These are phyloP conservation scores for Cladosporium cucumerinum DNA, from an alignment of 2,329 filamentous ascomycete genomes.

Conservation along the genomic window DNA sequence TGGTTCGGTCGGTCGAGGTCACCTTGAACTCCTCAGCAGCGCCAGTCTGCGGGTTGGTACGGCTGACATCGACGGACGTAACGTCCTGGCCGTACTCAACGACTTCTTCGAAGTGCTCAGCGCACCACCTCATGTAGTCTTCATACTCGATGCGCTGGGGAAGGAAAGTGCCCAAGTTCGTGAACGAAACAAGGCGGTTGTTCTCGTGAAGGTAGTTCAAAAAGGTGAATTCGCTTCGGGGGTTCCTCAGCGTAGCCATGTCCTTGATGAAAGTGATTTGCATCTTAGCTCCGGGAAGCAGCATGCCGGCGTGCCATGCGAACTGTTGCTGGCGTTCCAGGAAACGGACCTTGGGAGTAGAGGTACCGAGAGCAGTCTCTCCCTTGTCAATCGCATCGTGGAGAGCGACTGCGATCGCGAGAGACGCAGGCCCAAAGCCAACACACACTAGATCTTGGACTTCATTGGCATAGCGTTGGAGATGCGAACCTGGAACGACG, in stretches of 20 bases:
- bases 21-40: conserved; percentile 66
- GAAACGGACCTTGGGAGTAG: conserved; percentile 72
- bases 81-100: conserved; percentile 79
- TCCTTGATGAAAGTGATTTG: conserved; percentile 98
- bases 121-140: conserved; percentile 93
- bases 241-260: conserved; percentile 82
- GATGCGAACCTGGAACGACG: conserved; percentile 21
- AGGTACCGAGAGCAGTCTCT: conserved; percentile 33
- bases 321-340: conserved; percentile 81
- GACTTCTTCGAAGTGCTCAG: conserved; percentile 68
- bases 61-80: conserved; percentile 61
- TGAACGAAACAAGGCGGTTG: conserved; percentile 80
- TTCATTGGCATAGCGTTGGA: conserved; percentile 55
- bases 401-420: conserved; percentile 84
- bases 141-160: conserved; percentile 87
- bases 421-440: conserved; percentile 87
- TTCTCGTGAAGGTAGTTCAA: conserved; percentile 87
- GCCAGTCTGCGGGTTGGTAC: conserved; percentile 46
- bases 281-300: conserved; percentile 90
- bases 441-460: conserved; percentile 84
- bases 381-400: conserved; percentile 66
- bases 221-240: conserved; percentile 88
- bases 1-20: conserved; percentile 59
- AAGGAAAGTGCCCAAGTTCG: conserved; percentile 84
- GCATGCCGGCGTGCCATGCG: conserved; percentile 93